These are phyloP conservation scores for Agaricus subrufescens DNA, from an alignment of 768 basidiomycete genomes.

Conservation along the genomic window DNA sequence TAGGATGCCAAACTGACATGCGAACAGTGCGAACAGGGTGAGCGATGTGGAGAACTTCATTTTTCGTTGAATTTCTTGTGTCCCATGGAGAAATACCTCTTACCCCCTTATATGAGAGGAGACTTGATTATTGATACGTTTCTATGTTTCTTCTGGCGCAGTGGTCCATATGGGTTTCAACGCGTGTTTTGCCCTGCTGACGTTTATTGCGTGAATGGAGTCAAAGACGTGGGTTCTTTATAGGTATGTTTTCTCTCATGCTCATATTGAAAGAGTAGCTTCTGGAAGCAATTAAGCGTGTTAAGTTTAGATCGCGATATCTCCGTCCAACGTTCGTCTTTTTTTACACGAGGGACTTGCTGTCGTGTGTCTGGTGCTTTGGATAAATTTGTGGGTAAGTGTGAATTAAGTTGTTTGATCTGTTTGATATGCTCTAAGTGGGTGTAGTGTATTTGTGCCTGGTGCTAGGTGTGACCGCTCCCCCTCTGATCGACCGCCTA, in stretches of 20 bases:
- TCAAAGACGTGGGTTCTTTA: not conserved
- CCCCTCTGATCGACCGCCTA: too few species aligned
- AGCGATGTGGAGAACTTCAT: not conserved
- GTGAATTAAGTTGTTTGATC: too few species aligned
- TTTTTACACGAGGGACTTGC: too few species aligned
- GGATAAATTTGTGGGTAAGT: too few species aligned
- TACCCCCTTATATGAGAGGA: not conserved
- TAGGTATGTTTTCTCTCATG: not conserved
- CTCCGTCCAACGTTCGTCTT: too few species aligned
- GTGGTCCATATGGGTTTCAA: not conserved
- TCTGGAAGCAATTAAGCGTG: not conserved
- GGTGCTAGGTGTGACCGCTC: too few species aligned
- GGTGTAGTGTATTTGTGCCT: too few species aligned
- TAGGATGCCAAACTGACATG: not conserved
- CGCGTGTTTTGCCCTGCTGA: slow-evolving; percentile 8
- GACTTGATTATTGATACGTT: not conserved
- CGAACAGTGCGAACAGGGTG: not conserved
- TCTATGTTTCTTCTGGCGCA: not conserved
- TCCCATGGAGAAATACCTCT: too few species aligned
- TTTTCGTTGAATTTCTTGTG: not conserved
- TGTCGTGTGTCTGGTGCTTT: too few species aligned
- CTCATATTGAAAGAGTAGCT: not conserved
- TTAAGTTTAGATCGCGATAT: too few species aligned
- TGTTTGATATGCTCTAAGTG: too few species aligned
- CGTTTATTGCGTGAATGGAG: not conserved